Evolutionary conservation across 371 early-diverging fungal genomes (phyloP).

Genomic region (Mortierella sp.): DNA sequence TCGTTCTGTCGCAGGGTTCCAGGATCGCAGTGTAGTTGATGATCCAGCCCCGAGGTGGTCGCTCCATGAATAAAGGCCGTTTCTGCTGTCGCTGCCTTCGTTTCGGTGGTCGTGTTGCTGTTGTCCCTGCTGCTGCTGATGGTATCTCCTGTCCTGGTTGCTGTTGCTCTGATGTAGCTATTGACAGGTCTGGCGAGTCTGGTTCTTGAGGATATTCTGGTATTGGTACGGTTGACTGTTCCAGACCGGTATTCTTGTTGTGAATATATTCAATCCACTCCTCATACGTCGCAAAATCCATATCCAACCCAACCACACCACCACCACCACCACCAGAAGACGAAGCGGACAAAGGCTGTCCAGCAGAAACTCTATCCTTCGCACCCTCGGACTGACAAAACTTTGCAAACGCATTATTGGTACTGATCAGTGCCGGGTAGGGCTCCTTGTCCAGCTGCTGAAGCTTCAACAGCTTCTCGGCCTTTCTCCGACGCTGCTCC

Average conservation of each 20-base stretch:
- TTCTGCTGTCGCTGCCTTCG: slow-evolving; percentile 6
- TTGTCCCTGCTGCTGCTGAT: not conserved
- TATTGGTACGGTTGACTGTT: not conserved
- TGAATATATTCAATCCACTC: slow-evolving; percentile 36
- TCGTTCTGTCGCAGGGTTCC: slow-evolving; percentile 28
- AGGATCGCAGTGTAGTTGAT: slow-evolving; percentile 38
- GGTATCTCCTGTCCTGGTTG: not conserved
- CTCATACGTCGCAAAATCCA: slow-evolving; percentile 34
- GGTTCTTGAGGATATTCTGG: not conserved
- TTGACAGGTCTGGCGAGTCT: not conserved
- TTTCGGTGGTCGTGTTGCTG: not conserved
- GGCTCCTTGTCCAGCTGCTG: slow-evolving; percentile 28
- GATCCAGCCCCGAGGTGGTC: slow-evolving; percentile 43
- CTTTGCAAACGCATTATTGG: slow-evolving; percentile 33
- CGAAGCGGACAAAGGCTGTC: not conserved
- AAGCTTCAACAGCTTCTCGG: slow-evolving; percentile 4
- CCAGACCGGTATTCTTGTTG: slow-evolving; percentile 34
- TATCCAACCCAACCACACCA: not conserved
- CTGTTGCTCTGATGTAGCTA: not conserved
- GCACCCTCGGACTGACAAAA: slow-evolving; percentile 19
- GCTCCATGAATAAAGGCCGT: slow-evolving; percentile 39
- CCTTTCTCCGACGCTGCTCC: slow-evolving; percentile 15
- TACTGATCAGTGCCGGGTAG: slow-evolving; percentile 35
- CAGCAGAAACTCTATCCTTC: not conserved
- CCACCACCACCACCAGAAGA: not conserved